Conservation (phyloP, 2,329 filamentous ascomycete genomes). For the Dothistroma septosporum region DNA sequence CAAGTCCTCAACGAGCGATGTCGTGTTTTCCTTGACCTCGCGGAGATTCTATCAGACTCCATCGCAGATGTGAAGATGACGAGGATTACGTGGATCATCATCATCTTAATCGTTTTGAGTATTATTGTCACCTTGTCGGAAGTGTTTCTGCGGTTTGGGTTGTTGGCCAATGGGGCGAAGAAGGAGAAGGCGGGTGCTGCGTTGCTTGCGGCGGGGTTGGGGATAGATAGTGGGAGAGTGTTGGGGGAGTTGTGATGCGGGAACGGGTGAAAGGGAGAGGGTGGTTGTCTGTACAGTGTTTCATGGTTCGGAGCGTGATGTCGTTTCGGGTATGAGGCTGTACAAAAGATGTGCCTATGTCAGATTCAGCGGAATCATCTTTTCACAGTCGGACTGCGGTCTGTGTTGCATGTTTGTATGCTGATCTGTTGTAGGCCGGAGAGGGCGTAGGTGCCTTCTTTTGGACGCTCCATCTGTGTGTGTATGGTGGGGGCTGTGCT, state of each 20-base stretch:
- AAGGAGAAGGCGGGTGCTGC: constrained; percentile 9
- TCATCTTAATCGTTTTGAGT: constrained; percentile 83
- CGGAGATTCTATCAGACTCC: constrained; percentile 87
- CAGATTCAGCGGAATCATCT: no score
- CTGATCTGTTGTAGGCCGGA: no score
- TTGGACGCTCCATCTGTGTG: no score
- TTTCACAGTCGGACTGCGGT: no score
- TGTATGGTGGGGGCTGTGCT: no score
- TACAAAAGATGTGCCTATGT: neutral
- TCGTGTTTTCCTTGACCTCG: constrained; percentile 90
- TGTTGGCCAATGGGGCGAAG: constrained; percentile 47
- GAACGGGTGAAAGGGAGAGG: neutral
- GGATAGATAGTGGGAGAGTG: neutral
- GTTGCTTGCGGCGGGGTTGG: constrained; percentile 8
- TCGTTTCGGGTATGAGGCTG: neutral
- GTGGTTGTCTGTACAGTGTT: neutral
- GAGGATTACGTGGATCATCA: constrained; percentile 95
- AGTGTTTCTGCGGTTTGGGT: constrained; percentile 78
- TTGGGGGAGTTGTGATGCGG: constrained; percentile 2
- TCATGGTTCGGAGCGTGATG: neutral
- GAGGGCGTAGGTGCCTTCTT: no score
- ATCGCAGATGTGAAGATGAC: constrained; percentile 96
- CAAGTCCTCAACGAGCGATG: constrained; percentile 97
- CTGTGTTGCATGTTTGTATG: no score
- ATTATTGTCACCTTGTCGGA: constrained; percentile 89